A percentile compares a stretch with the other conserved stretches of the same genome.
phyloP scores from a whole-genome alignment of 108 stramenopile species.

The Schizochytrium sp. region DNA sequence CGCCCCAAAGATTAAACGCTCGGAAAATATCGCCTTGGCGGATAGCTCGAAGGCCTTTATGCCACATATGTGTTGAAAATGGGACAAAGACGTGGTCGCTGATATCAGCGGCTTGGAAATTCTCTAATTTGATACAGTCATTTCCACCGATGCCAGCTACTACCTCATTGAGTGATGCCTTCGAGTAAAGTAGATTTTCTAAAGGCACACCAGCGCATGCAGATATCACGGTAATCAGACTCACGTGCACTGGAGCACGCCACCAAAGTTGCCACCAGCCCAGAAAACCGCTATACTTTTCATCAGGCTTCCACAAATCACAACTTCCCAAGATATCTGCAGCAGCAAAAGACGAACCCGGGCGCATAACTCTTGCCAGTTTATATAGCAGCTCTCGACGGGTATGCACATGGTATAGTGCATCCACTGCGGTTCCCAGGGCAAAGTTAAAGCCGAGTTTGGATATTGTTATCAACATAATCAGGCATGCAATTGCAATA shows the following conservation, averaged over 20 bases:
- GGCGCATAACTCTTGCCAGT: neutral
- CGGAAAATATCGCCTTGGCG: neutral
- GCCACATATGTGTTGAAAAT: conserved; percentile 28
- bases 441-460: neutral
- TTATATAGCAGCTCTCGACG: neutral
- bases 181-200: neutral
- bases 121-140: neutral
- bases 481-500: no score
- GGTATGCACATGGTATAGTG: neutral
- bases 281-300: neutral
- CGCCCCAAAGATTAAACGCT: neutral
- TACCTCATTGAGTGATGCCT: neutral
- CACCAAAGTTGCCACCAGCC: neutral
- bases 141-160: neutral
- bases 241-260: neutral
- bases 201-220: neutral
- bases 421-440: neutral
- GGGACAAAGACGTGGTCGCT: neutral
- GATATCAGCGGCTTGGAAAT: neutral
- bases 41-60: neutral
- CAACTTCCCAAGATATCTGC: neutral
- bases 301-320: neutral
- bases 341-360: neutral
- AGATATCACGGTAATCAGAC: neutral
- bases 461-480: neutral